Percentiles rank a stretch among this genome's conserved stretches.
These are phyloP conservation scores for Lophiostoma macrostomum DNA, from an alignment of 495 filamentous ascomycete species.

Conservation along the genomic window DNA sequence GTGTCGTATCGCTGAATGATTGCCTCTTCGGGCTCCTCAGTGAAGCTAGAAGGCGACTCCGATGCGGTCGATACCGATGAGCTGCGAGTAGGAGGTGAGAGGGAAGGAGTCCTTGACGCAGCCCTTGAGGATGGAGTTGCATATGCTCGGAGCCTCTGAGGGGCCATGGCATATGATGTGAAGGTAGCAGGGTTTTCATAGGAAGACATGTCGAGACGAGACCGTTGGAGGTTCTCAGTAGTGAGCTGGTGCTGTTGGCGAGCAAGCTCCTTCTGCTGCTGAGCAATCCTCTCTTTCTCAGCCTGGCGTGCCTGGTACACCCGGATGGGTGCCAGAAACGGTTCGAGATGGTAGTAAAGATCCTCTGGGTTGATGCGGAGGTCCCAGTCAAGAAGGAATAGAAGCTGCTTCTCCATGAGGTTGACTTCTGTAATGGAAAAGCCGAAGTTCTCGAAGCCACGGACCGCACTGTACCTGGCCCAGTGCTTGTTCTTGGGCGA, in stretches of 20 bases:
- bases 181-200: conserved; percentile 24
- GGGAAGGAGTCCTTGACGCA: conserved; percentile 41
- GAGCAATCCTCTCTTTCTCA: conserved; percentile 44
- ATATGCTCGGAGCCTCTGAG: conserved; percentile 25
- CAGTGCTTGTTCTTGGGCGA: conserved; percentile 99
- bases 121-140: conserved; percentile 29
- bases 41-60: conserved; percentile 32
- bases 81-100: conserved; percentile 45
- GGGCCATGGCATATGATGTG: conserved; percentile 25
- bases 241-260: conserved; percentile 33
- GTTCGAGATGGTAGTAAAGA: conserved; percentile 80
- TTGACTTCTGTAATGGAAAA: conserved; percentile 95
- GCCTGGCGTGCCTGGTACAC: conserved; percentile 38
- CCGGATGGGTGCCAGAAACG: conserved; percentile 83
- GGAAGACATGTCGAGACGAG: conserved; percentile 25
- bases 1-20: conserved; percentile 41
- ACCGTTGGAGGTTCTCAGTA: conserved; percentile 33
- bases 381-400: conserved; percentile 92
- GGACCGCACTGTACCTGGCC: conserved; percentile 81
- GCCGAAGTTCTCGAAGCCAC: conserved; percentile 75
- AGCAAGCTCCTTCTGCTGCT: conserved; percentile 46
- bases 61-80: conserved; percentile 36
- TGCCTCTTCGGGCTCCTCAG: conserved; percentile 32
- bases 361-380: conserved; percentile 78
- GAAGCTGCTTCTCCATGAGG: conserved; percentile 96